Evolutionary conservation across 2,329 filamentous ascomycete genomes (phyloP).

Genomic region (Hypoxylon sp.): DNA sequence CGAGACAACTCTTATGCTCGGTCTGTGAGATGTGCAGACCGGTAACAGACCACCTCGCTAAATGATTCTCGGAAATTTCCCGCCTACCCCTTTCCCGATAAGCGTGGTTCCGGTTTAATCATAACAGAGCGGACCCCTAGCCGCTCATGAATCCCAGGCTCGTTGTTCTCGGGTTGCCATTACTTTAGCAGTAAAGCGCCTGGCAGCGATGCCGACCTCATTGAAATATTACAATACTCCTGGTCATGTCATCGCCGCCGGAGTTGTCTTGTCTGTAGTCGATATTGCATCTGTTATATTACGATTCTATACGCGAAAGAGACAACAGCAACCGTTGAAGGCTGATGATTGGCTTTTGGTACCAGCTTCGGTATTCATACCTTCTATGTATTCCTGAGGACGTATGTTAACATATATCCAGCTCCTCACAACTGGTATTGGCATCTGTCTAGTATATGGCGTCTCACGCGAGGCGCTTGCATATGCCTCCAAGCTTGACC

Average conservation of each 20-base stretch:
- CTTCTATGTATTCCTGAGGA: constrained; percentile 34
- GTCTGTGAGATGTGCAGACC: neutral
- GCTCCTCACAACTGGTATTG: constrained; percentile 31
- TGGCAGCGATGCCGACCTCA: constrained; percentile 56
- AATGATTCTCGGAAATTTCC: neutral
- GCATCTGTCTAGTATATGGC: constrained; percentile 31
- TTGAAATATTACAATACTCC: constrained; percentile 25
- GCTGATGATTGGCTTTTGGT: constrained; percentile 43
- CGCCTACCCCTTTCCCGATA: neutral
- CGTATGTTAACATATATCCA: constrained; percentile 8
- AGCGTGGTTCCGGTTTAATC: neutral
- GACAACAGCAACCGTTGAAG: constrained; percentile 21
- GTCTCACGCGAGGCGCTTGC: constrained; percentile 32
- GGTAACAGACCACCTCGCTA: neutral
- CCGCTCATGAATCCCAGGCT: neutral
- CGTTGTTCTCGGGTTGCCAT: neutral
- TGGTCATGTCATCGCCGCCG: constrained; percentile 30
- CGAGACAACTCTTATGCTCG: constrained; percentile 6
- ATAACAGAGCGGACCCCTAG: neutral
- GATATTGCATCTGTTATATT: constrained; percentile 24
- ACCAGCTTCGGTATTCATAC: constrained; percentile 38
- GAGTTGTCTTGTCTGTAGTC: constrained; percentile 22
- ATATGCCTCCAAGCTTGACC: constrained; percentile 14
- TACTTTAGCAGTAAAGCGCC: constrained; percentile 48
- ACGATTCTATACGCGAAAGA: constrained; percentile 28